Evolutionary conservation across 169 alveolate species (phyloP).

Genomic region (Plasmodium gonderi): DNA sequence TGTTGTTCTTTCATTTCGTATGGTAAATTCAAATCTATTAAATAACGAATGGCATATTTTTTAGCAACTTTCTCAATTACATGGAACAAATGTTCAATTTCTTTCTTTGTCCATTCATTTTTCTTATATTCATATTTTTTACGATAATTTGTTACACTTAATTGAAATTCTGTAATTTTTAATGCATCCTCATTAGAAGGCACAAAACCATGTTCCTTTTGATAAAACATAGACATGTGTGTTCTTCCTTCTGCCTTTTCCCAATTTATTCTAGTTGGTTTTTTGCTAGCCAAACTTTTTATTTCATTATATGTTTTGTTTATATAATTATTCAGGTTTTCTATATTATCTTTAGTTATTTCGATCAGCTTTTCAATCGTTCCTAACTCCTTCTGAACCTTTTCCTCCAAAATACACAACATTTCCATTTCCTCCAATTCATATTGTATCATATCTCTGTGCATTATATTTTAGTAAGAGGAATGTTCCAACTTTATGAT

Average conservation of each 20-base stretch:
- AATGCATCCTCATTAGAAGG: slow-evolving; percentile 75
- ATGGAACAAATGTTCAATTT: slow-evolving; percentile 14
- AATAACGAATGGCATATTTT: slow-evolving; percentile 48
- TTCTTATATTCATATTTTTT: slow-evolving; percentile 70
- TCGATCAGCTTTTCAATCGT: slow-evolving; percentile 22
- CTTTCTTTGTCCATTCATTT: slow-evolving; percentile 63
- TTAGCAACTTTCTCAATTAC: slow-evolving; percentile 14
- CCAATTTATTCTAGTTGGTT: slow-evolving; percentile 56
- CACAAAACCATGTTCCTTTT: slow-evolving; percentile 14
- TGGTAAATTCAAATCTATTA: slow-evolving; percentile 38
- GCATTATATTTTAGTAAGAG: too few relatives aligned
- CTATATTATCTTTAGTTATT: slow-evolving; percentile 17
- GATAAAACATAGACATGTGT: slow-evolving; percentile 67
- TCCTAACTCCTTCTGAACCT: not conserved
- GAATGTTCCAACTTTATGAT: too few relatives aligned
- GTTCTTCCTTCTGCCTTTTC: slow-evolving; percentile 24
- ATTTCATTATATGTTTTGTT: slow-evolving; percentile 58
- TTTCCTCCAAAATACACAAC: slow-evolving; percentile 19
- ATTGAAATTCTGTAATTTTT: slow-evolving; percentile 25
- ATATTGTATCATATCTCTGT: too few relatives aligned
- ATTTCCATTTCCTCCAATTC: too few relatives aligned
- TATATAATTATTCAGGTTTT: slow-evolving; percentile 57
- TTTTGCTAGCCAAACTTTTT: slow-evolving; percentile 39
- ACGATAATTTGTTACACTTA: slow-evolving; percentile 26
- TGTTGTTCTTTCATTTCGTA: slow-evolving; percentile 10